These are phyloP conservation scores for Hapsidospora chrysogenum DNA, from an alignment of 495 filamentous ascomycete genomes.

Conservation along the genomic window DNA sequence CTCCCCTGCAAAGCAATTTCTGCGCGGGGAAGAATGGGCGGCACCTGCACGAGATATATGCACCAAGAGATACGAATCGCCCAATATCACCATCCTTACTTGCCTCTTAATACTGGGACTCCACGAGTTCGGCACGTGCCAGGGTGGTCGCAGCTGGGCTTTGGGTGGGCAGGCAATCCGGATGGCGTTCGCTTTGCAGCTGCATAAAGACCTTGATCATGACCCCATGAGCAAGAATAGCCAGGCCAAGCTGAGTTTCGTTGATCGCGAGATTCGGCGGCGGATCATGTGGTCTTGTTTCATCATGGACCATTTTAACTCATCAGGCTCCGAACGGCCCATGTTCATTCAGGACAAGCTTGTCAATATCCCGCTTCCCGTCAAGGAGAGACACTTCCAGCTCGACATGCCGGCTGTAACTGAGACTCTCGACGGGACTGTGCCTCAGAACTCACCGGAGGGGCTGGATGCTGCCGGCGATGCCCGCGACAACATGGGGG, in stretches of 20 bases:
- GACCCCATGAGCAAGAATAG: conserved; percentile 57
- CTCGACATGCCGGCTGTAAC: conserved; percentile 83
- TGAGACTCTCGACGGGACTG: conserved; percentile 62
- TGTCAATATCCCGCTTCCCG: conserved; percentile 77
- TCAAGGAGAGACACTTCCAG: conserved; percentile 78
- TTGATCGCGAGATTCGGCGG: conserved; percentile 81
- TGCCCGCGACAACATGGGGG: conserved; percentile 77
- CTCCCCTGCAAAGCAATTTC: conserved; percentile 58
- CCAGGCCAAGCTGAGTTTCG: conserved; percentile 61
- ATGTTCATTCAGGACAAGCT: conserved; percentile 82
- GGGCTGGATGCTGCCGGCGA: conserved; percentile 48
- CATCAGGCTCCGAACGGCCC: conserved; percentile 85
- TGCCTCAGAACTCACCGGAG: conserved; percentile 45
- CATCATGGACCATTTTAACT: conserved; percentile 93
- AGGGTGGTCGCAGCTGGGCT: conserved; percentile 91
- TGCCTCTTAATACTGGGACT: conserved; percentile 75
- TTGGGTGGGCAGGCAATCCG: conserved; percentile 85
- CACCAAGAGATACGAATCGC: conserved; percentile 74
- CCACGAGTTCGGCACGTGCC: conserved; percentile 93
- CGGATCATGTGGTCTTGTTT: conserved; percentile 98
- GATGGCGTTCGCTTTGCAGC: conserved; percentile 91
- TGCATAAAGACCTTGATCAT: conserved; percentile 84
- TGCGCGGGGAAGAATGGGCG: conserved; percentile 85
- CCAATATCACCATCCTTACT: conserved; percentile 88
- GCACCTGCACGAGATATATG: conserved; percentile 69